phyloP scores from a whole-genome alignment of 192 early-diverging fungal genomes.

The Coemansia sp. region DNA sequence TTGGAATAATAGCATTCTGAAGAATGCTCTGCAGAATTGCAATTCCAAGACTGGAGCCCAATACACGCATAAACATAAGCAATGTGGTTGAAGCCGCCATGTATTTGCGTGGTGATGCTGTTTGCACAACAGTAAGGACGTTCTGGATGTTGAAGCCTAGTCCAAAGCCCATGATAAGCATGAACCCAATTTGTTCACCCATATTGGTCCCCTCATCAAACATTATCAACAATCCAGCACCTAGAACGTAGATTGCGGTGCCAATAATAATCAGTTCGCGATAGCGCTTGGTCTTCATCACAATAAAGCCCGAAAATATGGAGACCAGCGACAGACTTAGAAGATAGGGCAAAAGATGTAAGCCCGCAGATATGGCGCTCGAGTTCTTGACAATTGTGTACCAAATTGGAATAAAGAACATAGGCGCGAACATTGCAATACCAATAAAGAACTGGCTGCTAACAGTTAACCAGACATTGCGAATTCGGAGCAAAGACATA shows the following conservation, averaged over 20 bases:
- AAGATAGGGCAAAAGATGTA: constrained; percentile 67
- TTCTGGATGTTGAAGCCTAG: constrained; percentile 59
- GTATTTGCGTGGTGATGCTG: constrained; percentile 53
- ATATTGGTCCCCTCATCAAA: constrained; percentile 51
- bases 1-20: constrained; percentile 42
- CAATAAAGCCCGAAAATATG: constrained; percentile 52
- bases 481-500: constrained; percentile 52
- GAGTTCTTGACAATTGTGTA: constrained; percentile 61
- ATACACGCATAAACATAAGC: constrained; percentile 61
- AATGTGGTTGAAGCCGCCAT: constrained; percentile 66
- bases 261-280: constrained; percentile 58
- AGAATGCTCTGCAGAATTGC: constrained; percentile 58
- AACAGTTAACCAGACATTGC: constrained; percentile 58
- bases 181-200: constrained; percentile 56
- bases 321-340: constrained; percentile 57
- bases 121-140: constrained; percentile 68
- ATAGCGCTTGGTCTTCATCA: constrained; percentile 55
- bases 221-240: constrained; percentile 58
- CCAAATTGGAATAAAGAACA: constrained; percentile 58
- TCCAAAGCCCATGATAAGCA: constrained; percentile 56
- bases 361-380: constrained; percentile 56
- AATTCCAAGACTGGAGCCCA: constrained; percentile 61
- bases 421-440: constrained; percentile 40
- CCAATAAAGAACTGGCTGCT: constrained; percentile 57
- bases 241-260: constrained; percentile 53